These are phyloP conservation scores for Taphrina wiesneri DNA, from an alignment of 1,139 yeast species.

Conservation along the genomic window DNA sequence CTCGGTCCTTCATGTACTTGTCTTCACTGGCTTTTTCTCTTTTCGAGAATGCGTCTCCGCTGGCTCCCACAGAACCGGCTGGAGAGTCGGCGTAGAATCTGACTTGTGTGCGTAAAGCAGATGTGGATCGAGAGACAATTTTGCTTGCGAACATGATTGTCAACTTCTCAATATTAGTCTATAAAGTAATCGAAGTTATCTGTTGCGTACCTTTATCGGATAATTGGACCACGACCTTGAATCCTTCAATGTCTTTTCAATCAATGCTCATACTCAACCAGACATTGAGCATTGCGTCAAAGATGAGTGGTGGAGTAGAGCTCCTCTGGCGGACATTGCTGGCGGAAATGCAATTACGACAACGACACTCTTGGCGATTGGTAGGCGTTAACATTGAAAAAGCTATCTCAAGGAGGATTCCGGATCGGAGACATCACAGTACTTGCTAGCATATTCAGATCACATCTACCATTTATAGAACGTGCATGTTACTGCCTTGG, in stretches of 20 bases:
- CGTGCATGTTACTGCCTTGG: constrained; percentile 37
- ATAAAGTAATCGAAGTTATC: background rate
- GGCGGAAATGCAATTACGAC: background rate
- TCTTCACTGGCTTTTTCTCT: constrained; percentile 62
- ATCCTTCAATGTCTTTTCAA: no score
- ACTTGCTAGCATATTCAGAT: background rate
- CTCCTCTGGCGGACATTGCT: background rate
- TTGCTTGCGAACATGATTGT: constrained; percentile 7
- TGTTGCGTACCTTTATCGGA: background rate
- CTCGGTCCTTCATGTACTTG: constrained; percentile 46
- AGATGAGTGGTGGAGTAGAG: background rate
- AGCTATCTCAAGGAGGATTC: no score
- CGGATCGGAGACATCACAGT: constrained; percentile 3
- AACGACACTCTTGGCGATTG: no score
- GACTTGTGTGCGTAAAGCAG: background rate
- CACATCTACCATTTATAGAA: constrained; percentile 4
- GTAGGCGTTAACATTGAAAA: no score
- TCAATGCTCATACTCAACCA: background rate
- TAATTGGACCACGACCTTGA: no score
- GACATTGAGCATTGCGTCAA: background rate
- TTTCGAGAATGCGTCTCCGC: constrained; percentile 44
- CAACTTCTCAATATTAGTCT: background rate
- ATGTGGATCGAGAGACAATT: background rate
- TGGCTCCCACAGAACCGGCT: constrained; percentile 25
- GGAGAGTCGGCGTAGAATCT: constrained; percentile 29